Evolutionary conservation across 306 rosid genomes (phyloP).

Genomic region (Malus sylvestris): DNA sequence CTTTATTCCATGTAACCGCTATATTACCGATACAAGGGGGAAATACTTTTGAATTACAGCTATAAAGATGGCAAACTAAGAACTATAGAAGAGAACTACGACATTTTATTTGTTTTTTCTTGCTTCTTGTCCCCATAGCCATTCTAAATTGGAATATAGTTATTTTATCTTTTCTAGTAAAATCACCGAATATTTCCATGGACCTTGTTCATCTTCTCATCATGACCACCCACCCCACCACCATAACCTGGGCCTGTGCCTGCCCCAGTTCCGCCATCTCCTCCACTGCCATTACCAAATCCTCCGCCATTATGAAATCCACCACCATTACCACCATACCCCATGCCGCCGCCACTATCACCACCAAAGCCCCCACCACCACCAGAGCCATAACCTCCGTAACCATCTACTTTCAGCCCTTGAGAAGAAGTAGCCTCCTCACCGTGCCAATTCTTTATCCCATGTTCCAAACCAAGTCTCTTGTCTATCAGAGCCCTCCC

Average conservation of each 20-base stretch:
- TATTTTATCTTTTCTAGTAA: neutral
- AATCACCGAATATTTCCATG: neutral
- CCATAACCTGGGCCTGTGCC: neutral
- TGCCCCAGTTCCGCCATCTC: slow-evolving; percentile 8
- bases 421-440: neutral
- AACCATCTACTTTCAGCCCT: slow-evolving; percentile 19
- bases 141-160: neutral
- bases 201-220: slow-evolving; percentile 3
- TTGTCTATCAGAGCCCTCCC: slow-evolving; percentile 4
- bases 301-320: slow-evolving; percentile 7
- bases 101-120: neutral
- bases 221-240: neutral
- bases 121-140: neutral
- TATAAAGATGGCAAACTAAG: neutral
- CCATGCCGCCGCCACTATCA: neutral
- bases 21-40: neutral
- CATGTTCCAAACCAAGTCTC: slow-evolving; percentile 1
- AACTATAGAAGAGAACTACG: neutral
- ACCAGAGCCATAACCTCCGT: slow-evolving; percentile 19
- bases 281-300: slow-evolving; percentile 3
- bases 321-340: slow-evolving; percentile 27
- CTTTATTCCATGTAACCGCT: neutral
- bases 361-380: slow-evolving; percentile 22
- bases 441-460: neutral
- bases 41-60: neutral